phyloP scores from a whole-genome alignment of 805 yeast genomes.

The Ogataea salicorniae region DNA sequence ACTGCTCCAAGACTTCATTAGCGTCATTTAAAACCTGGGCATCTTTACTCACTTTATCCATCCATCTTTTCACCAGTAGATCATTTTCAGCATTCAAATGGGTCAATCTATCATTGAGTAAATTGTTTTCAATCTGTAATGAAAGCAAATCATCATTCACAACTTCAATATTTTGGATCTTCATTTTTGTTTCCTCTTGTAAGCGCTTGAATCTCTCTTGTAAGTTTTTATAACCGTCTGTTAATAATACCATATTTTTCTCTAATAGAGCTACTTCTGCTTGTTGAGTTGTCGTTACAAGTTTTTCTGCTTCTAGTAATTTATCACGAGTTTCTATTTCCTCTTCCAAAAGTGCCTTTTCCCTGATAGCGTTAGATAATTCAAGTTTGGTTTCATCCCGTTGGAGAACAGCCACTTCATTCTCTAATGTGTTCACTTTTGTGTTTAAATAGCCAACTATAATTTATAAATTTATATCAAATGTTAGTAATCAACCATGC shows the following conservation, averaged over 20 bases:
- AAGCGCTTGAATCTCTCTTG: conserved; percentile 16
- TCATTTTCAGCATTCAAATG: conserved; percentile 36
- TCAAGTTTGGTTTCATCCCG: conserved; percentile 14
- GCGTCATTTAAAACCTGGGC: conserved; percentile 40
- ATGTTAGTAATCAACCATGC: conserved; percentile 2
- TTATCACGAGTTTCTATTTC: conserved; percentile 3
- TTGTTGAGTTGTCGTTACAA: conserved; percentile 4
- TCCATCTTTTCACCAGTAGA: conserved; percentile 37
- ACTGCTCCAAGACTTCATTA: conserved; percentile 28
- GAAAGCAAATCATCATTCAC: conserved; percentile 47
- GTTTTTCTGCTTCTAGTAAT: conserved; percentile 6
- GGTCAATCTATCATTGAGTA: conserved; percentile 31
- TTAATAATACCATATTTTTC: conserved; percentile 13
- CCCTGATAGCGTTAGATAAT: conserved; percentile 8
- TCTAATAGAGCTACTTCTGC: conserved; percentile 9
- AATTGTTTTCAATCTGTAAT: conserved; percentile 44
- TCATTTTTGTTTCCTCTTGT: conserved; percentile 31
- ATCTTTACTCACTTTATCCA: conserved; percentile 37
- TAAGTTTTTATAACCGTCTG: conserved; percentile 22
- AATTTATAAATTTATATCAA: neutral
- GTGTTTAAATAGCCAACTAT: conserved; percentile 14
- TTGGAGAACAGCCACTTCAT: conserved; percentile 10
- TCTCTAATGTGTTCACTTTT: conserved; percentile 9
- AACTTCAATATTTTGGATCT: conserved; percentile 42
- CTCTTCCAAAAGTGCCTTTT: conserved; percentile 5